Conservation (phyloP, 306 rosid genomes). For the Prunus persica region DNA sequence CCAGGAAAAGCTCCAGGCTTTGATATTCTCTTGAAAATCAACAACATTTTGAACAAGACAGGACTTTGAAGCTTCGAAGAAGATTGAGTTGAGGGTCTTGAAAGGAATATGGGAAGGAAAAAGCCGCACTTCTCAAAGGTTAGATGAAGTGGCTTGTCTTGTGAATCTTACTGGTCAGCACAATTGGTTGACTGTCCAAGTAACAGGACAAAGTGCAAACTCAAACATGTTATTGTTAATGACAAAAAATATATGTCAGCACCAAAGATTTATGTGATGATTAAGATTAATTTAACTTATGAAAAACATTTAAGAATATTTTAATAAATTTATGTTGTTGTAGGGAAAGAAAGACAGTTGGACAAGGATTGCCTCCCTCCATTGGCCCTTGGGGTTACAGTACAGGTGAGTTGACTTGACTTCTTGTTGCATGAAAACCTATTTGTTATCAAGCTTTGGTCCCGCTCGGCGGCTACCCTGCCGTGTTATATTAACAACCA, state of each 20-base stretch:
- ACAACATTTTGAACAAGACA: conserved; percentile 2
- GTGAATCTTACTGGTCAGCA: neutral
- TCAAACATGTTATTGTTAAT: neutral
- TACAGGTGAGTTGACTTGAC: too few species aligned
- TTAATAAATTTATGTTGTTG: too few species aligned
- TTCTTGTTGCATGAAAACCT: too few species aligned
- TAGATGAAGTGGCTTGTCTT: neutral
- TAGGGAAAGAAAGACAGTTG: too few species aligned
- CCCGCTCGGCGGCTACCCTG: too few species aligned
- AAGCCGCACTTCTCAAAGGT: neutral
- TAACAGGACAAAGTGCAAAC: neutral
- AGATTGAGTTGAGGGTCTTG: neutral
- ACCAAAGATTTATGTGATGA: neutral
- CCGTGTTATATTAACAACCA: too few species aligned
- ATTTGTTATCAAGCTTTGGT: too few species aligned
- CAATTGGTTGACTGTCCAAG: conserved; percentile 13
- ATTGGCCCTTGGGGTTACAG: too few species aligned
- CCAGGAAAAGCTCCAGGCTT: neutral
- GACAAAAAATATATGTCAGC: neutral
- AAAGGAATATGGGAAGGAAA: neutral
- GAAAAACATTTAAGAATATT: too few species aligned
- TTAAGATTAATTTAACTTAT: neutral
- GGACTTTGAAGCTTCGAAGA: conserved; percentile 16
- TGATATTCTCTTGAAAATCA: conserved; percentile 5
- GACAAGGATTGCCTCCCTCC: too few species aligned